phyloP scores from a whole-genome alignment of 805 yeast species.

The Cyberlindnera euphorbiae region DNA sequence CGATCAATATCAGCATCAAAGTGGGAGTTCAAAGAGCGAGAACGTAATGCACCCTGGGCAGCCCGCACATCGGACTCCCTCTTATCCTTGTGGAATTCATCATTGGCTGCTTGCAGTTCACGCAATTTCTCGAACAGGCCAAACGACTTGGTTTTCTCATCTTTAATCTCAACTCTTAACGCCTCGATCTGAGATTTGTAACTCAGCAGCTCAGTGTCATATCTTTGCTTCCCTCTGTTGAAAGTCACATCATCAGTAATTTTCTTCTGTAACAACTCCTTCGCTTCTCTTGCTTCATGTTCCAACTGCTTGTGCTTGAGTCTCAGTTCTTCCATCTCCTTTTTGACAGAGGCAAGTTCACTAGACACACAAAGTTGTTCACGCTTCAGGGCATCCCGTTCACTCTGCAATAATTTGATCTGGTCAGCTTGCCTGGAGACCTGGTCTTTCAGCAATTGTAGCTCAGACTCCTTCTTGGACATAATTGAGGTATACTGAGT shows the following conservation, averaged over 20 bases:
- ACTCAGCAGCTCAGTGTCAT: slow-evolving; percentile 36
- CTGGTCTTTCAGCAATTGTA: slow-evolving; percentile 27
- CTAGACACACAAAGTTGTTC: slow-evolving; percentile 26
- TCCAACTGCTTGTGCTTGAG: slow-evolving; percentile 35
- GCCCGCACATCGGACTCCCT: slow-evolving; percentile 17
- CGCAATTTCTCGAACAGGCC: slow-evolving; percentile 25
- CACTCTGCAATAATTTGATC: slow-evolving; percentile 23
- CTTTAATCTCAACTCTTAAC: slow-evolving; percentile 18
- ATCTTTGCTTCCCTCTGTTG: slow-evolving; percentile 40
- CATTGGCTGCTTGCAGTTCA: slow-evolving; percentile 31
- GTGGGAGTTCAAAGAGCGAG: slow-evolving; percentile 20
- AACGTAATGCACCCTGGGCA: slow-evolving; percentile 24
- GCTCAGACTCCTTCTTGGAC: slow-evolving; percentile 32
- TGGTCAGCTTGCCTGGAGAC: slow-evolving; percentile 25
- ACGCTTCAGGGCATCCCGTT: slow-evolving; percentile 26
- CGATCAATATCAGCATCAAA: slow-evolving; percentile 21
- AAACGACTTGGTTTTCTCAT: slow-evolving; percentile 28
- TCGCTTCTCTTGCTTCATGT: slow-evolving; percentile 40
- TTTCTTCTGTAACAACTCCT: slow-evolving; percentile 36
- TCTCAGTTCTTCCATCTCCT: slow-evolving; percentile 24
- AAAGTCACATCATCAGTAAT: slow-evolving; percentile 39
- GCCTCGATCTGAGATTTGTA: slow-evolving; percentile 28
- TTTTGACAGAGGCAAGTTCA: slow-evolving; percentile 26
- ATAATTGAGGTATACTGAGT: slow-evolving; percentile 32
- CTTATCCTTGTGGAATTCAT: slow-evolving; percentile 24